Base-by-base conservation (phyloP, 441 rosid species). In the Adansonia rubrostipa region DNA sequence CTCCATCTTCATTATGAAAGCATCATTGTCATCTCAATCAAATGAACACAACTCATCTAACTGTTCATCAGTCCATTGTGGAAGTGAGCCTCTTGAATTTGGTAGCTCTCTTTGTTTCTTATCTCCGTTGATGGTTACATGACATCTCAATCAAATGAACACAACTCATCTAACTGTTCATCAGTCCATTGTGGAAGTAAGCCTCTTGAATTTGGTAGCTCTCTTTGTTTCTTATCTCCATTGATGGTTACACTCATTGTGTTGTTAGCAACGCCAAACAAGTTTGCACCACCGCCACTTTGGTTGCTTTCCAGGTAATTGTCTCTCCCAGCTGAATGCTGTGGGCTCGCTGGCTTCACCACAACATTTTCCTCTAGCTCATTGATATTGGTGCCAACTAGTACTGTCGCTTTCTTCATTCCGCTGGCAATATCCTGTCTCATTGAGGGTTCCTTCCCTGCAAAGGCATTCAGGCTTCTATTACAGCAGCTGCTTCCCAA, bases 51-150 rank as follows among this genome's bases (percentile, higher is more conserved):
- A 93, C 85, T 90, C 89, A 78, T 92, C 94, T 69, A 94, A 85
- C 76, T 94, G 98, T 78, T 94, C 96, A 60, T 94, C 96, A 0
- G 98, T 94, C 97, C 98, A 94, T 71, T 87, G 88, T 11, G 89
- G 94, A 45, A 84, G 82, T 56, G 85, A 66, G 78, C 82, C 77
- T 69, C 71, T 81, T 2, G 89, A 78, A 62, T 47, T 57, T 14
- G 70, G 62, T 54, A 65, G 65, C 73, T 77, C 83, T 58, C 76
- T 74, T 77, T 79, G 67, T 71, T 79, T 77, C 57, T 76, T 62
- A 13, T 10, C 56, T 68, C 72, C 79, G 14, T 22, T 24, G 9
- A 7, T 40, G n/a, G 15, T 62, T 63, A 20, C 44, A 45, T n/a
- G n/a, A n/a, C 73, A 62, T 3, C 47, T 84, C 84, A 88, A 77